phyloP scores from a whole-genome alignment of 2,329 filamentous ascomycete species.

The Colletotrichum truncatum region DNA sequence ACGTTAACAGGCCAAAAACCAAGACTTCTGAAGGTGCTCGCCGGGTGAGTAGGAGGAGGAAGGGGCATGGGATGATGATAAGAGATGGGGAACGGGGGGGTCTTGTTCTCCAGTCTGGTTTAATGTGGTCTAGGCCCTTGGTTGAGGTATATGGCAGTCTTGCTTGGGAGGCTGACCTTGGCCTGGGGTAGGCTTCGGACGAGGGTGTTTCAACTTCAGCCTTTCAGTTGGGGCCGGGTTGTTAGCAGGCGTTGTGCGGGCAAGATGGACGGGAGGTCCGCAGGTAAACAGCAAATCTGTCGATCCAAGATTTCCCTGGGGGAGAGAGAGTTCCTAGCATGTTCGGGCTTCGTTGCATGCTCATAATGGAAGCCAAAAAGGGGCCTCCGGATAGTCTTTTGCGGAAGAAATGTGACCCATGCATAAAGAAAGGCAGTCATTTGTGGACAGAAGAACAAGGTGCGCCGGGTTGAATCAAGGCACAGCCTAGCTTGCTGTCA shows the following conservation, averaged over 20 bases:
- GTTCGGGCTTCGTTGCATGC: not conserved
- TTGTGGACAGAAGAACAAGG: not conserved
- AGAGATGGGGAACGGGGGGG: conserved; percentile 6
- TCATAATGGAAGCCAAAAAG: not conserved
- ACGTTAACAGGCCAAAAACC: conserved; percentile 13
- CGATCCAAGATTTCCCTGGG: not conserved
- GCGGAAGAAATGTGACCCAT: not conserved
- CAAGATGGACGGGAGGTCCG: not conserved
- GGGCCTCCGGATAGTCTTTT: not conserved
- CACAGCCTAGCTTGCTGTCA: conserved; percentile 27
- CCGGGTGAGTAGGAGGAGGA: not conserved
- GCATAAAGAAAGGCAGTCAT: conserved; percentile 2
- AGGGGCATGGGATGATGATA: not conserved
- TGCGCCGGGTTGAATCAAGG: conserved; percentile 17
- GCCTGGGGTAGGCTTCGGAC: conserved; percentile 15
- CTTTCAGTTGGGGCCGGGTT: not conserved
- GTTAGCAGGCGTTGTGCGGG: not conserved
- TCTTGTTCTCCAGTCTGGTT: conserved; percentile 12
- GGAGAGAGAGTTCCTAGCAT: not conserved
- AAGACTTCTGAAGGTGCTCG: not conserved
- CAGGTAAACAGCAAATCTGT: not conserved
- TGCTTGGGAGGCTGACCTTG: conserved; percentile 4
- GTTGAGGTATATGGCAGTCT: not conserved
- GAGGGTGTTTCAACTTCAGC: conserved; percentile 26
- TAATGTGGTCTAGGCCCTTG: conserved; percentile 6